Percentiles rank a stretch among this genome's conserved stretches.
These are phyloP conservation scores for Solanum sejunctum DNA, from an alignment of 257 asterid genomes.

Conservation along the genomic window DNA sequence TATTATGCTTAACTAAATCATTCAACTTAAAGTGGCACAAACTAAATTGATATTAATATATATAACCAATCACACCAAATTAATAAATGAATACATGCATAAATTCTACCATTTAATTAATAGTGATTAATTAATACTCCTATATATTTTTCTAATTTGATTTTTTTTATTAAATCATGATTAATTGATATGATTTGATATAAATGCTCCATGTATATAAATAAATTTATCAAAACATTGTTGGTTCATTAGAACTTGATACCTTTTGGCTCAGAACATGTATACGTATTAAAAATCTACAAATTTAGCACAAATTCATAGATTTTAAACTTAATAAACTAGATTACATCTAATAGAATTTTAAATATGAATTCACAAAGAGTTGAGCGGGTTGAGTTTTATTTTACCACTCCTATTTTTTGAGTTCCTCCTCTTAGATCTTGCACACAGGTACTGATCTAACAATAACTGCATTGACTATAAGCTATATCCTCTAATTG, in stretches of 20 bases:
- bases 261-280: not conserved
- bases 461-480: too few relatives aligned
- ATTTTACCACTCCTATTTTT: too few relatives aligned
- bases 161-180: not conserved
- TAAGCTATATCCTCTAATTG: too few relatives aligned
- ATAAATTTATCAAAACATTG: not conserved
- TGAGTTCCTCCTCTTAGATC: too few relatives aligned
- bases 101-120: not conserved
- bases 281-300: too few relatives aligned
- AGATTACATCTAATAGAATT: not conserved
- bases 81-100: too few relatives aligned
- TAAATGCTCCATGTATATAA: not conserved
- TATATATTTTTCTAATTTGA: too few relatives aligned
- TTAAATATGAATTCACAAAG: rapidly evolving
- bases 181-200: not conserved
- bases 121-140: not conserved
- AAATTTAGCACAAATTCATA: not conserved
- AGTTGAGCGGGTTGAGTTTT: too few relatives aligned
- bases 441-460: too few relatives aligned
- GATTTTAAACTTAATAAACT: not conserved
- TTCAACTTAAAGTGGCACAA: too few relatives aligned
- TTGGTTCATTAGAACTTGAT: not conserved
- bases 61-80: not conserved
- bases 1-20: too few relatives aligned
- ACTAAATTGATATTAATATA: not conserved